Evolutionary conservation across 2,329 filamentous ascomycete genomes (phyloP).

Genomic region (Paradendryphiella salina): DNA sequence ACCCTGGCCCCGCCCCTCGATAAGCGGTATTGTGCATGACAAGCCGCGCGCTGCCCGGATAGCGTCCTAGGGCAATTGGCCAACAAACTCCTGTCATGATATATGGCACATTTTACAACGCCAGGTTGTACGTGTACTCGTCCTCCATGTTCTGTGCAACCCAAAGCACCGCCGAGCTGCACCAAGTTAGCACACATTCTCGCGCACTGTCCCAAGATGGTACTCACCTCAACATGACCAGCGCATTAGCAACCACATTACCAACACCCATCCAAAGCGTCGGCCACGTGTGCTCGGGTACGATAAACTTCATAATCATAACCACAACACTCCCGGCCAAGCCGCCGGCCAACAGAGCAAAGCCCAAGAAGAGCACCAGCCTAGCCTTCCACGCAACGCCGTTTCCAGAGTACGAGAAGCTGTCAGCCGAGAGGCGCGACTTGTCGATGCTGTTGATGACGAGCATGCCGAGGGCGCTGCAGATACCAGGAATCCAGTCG

Average conservation of each 20-base stretch:
- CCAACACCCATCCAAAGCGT: constrained; percentile 70
- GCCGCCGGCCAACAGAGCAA: constrained; percentile 69
- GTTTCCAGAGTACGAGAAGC: constrained; percentile 66
- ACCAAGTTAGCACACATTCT: constrained; percentile 24
- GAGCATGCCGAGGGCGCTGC: constrained; percentile 69
- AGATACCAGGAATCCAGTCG: constrained; percentile 73
- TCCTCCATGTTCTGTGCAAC: constrained; percentile 74
- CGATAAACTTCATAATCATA: constrained; percentile 68
- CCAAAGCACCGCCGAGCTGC: constrained; percentile 67
- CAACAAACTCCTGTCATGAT: neutral
- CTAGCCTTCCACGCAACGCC: constrained; percentile 72
- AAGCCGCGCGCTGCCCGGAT: neutral
- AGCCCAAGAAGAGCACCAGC: constrained; percentile 69
- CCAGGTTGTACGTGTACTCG: constrained; percentile 71
- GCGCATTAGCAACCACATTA: constrained; percentile 65
- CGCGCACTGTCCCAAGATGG: neutral
- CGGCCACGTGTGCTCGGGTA: constrained; percentile 61
- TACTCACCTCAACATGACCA: constrained; percentile 68
- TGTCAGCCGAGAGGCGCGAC: constrained; percentile 64
- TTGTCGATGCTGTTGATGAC: constrained; percentile 75
- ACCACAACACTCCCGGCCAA: constrained; percentile 69
- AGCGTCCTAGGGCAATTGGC: neutral
- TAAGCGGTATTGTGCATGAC: neutral
- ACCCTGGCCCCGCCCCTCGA: neutral
- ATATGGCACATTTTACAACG: constrained; percentile 48